Percentiles rank a stretch among this genome's conserved stretches.
Evolutionary conservation across 2,329 filamentous ascomycete species (phyloP).

Genomic region (Xylariaceae sp.): DNA sequence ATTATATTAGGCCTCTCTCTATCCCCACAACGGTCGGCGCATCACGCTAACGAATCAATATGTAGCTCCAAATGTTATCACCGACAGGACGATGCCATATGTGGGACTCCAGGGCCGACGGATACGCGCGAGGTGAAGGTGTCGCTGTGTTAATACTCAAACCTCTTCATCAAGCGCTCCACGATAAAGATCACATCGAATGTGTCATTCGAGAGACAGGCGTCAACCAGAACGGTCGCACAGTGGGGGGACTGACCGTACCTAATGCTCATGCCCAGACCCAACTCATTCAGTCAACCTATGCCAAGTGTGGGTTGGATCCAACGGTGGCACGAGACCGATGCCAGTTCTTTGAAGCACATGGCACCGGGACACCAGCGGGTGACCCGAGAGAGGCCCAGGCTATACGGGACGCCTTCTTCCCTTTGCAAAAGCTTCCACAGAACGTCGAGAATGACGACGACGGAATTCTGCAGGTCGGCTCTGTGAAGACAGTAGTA

Average conservation of each 20-base stretch:
- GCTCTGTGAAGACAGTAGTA: constrained; percentile 23
- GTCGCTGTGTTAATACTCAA: background rate
- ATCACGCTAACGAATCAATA: background rate
- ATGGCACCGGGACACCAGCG: constrained; percentile 19
- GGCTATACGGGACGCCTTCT: constrained; percentile 14
- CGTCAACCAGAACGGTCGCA: constrained; percentile 17
- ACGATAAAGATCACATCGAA: constrained; percentile 32
- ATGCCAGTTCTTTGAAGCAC: constrained; percentile 19
- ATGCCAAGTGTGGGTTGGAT: constrained; percentile 12
- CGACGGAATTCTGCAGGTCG: constrained; percentile 8
- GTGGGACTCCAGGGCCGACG: background rate
- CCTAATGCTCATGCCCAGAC: constrained; percentile 15
- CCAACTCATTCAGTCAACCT: constrained; percentile 14
- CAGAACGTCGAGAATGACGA: background rate
- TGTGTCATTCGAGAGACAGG: constrained; percentile 30
- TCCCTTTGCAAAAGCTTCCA: too few species aligned
- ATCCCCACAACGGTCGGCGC: background rate
- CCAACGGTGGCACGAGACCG: constrained; percentile 1
- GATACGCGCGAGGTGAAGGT: background rate
- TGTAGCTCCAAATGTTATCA: background rate
- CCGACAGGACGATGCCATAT: background rate
- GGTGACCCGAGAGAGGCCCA: constrained; percentile 21
- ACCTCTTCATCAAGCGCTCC: background rate
- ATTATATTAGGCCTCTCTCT: too few species aligned
- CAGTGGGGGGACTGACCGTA: background rate